Conservation (phyloP, 108 stramenopile species). For the Nitzschia sp. region DNA sequence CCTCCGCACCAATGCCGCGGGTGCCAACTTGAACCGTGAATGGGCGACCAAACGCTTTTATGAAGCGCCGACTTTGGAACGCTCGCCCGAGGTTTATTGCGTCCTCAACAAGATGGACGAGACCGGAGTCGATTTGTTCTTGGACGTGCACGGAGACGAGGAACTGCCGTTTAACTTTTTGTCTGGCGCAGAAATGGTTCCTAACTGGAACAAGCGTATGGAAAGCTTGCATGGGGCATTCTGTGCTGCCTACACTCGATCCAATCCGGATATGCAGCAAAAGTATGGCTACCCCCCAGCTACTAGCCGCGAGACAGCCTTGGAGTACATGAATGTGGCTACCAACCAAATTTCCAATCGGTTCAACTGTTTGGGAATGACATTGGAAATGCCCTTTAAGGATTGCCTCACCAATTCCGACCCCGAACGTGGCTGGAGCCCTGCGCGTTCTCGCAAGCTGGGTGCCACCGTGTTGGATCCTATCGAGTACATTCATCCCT, state of each 20-base stretch:
- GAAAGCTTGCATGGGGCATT: slow-evolving; percentile 82
- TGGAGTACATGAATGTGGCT: slow-evolving; percentile 72
- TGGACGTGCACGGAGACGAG: slow-evolving; percentile 92
- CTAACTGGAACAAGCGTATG: slow-evolving; percentile 70
- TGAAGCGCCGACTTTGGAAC: slow-evolving; percentile 74
- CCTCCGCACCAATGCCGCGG: slow-evolving; percentile 79
- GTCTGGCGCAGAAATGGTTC: slow-evolving; percentile 70
- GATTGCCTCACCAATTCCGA: slow-evolving; percentile 65
- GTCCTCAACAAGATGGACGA: slow-evolving; percentile 83
- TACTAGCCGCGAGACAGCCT: slow-evolving; percentile 31
- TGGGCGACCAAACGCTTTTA: slow-evolving; percentile 77
- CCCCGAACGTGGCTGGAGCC: slow-evolving; percentile 70
- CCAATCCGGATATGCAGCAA: slow-evolving; percentile 81
- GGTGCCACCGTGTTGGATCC: slow-evolving; percentile 72
- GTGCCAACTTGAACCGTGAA: slow-evolving; percentile 87
- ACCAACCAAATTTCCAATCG: slow-evolving; percentile 79
- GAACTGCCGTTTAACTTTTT: slow-evolving; percentile 83
- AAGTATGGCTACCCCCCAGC: slow-evolving; percentile 74
- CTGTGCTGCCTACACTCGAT: slow-evolving; percentile 59
- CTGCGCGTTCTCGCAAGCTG: slow-evolving; percentile 54
- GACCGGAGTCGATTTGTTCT: slow-evolving; percentile 78
- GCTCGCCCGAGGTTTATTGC: slow-evolving; percentile 82
- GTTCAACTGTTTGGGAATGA: slow-evolving; percentile 80
- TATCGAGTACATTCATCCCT: slow-evolving; percentile 65
- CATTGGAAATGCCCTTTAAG: slow-evolving; percentile 91